phyloP scores from a whole-genome alignment of 1,139 yeast genomes.

The Lodderomyces elongisporus region DNA sequence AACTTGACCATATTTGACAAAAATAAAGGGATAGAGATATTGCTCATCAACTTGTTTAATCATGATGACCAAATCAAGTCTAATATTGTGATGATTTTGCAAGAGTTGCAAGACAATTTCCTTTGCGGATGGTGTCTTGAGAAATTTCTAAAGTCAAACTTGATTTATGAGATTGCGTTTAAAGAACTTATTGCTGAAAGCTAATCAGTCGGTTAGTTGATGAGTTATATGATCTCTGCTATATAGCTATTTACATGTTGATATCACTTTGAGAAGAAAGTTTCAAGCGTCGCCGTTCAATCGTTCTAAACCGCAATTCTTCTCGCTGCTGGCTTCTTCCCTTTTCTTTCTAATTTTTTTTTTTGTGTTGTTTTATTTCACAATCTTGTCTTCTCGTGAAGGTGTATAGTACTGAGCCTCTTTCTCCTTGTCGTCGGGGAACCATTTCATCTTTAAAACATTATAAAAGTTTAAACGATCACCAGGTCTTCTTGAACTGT shows the following conservation, averaged over 20 bases:
- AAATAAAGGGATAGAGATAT: conserved; percentile 42
- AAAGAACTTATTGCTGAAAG: conserved; percentile 24
- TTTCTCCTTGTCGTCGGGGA: conserved; percentile 10
- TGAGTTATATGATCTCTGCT: too few relatives aligned
- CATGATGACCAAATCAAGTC: conserved; percentile 37
- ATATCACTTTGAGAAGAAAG: too few relatives aligned
- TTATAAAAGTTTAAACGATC: conserved; percentile 37
- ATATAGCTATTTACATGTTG: too few relatives aligned
- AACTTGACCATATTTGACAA: conserved; percentile 42
- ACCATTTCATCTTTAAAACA: conserved; percentile 22
- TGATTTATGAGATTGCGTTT: conserved; percentile 41
- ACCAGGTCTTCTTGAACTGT: conserved; percentile 47
- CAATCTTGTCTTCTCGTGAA: conserved; percentile 12
- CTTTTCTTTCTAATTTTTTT: too few relatives aligned
- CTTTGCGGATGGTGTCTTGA: conserved; percentile 46
- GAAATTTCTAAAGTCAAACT: conserved; percentile 33
- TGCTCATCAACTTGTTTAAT: conserved; percentile 33
- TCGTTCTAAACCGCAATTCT: too few relatives aligned
- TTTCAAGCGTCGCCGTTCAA: background rate
- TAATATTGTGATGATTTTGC: conserved; percentile 40
- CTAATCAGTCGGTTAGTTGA: too few relatives aligned
- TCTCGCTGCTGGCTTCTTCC: too few relatives aligned
- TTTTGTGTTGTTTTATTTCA: too few relatives aligned
- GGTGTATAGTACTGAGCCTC: conserved; percentile 12
- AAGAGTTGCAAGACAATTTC: conserved; percentile 42